Conservation (phyloP, 768 basidiomycete genomes). For the Sporobolomyces phaffii region DNA sequence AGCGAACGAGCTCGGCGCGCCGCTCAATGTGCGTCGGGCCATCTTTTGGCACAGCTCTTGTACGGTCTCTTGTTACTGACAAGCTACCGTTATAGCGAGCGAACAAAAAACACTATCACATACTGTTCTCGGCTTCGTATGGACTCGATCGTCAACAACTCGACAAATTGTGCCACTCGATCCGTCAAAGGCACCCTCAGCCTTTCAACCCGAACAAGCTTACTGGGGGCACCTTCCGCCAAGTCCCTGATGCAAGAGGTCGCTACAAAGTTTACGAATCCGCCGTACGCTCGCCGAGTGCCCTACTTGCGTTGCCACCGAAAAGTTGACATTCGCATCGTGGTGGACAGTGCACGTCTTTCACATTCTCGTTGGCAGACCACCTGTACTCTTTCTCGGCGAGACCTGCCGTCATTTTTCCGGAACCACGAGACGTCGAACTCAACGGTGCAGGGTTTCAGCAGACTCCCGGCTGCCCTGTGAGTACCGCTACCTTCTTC, state of each 20-base stretch:
- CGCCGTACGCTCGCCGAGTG: no score
- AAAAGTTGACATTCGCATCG: no score
- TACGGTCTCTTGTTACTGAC: neutral
- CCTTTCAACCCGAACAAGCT: slow-evolving; percentile 1
- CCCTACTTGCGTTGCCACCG: no score
- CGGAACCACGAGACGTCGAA: slow-evolving; percentile 62
- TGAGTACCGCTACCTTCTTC: neutral
- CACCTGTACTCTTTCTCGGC: slow-evolving; percentile 13
- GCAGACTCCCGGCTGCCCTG: slow-evolving; percentile 55
- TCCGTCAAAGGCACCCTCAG: neutral
- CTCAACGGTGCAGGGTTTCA: slow-evolving; percentile 72
- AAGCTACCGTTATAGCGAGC: slow-evolving; percentile 46
- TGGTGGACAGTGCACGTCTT: slow-evolving; percentile 2
- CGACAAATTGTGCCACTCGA: slow-evolving; percentile 47
- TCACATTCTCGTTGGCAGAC: slow-evolving; percentile 28
- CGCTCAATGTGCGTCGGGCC: neutral
- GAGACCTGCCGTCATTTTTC: slow-evolving; percentile 57
- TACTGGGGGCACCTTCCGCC: neutral
- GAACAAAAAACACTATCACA: slow-evolving; percentile 58
- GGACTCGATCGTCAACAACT: slow-evolving; percentile 63
- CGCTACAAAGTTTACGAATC: slow-evolving; percentile 13
- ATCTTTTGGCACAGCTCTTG: neutral
- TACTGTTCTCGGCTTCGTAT: slow-evolving; percentile 72
- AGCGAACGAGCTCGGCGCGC: neutral
- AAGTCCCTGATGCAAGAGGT: neutral